Percentiles rank a stretch among this genome's conserved stretches.
These are phyloP conservation scores for Chaetomium fimeti DNA, from an alignment of 495 filamentous ascomycete genomes.

Conservation along the genomic window DNA sequence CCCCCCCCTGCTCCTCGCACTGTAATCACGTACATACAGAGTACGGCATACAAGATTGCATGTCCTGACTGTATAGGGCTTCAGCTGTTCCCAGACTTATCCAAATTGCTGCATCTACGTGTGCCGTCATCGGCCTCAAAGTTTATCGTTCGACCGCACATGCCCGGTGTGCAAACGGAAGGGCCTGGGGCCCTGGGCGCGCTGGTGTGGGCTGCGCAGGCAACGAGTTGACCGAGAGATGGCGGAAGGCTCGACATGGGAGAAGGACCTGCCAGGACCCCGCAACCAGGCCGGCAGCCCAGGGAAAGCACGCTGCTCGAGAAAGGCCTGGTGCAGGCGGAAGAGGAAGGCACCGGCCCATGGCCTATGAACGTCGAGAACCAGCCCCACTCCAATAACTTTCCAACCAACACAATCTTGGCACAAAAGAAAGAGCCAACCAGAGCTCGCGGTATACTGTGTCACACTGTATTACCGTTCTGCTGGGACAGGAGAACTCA, in stretches of 20 bases:
- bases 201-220: background rate
- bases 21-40: background rate
- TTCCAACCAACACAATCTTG: slow-evolving; percentile 9
- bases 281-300: background rate
- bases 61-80: too few relatives aligned
- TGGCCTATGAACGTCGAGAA: background rate
- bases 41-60: background rate
- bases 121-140: too few relatives aligned
- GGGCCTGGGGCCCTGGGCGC: background rate
- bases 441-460: background rate
- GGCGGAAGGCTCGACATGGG: background rate
- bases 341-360: background rate
- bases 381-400: background rate
- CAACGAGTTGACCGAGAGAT: background rate
- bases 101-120: too few relatives aligned
- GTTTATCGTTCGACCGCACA: too few relatives aligned
- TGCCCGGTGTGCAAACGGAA: too few relatives aligned
- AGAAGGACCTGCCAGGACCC: background rate
- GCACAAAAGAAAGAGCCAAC: background rate
- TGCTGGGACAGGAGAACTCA: background rate
- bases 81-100: too few relatives aligned
- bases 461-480: background rate
- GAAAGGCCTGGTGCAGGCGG: background rate
- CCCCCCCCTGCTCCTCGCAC: background rate
- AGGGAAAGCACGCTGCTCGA: background rate